Base-by-base conservation (phyloP, 2,329 filamentous ascomycete species). In the Trichoderma simmonsii region DNA sequence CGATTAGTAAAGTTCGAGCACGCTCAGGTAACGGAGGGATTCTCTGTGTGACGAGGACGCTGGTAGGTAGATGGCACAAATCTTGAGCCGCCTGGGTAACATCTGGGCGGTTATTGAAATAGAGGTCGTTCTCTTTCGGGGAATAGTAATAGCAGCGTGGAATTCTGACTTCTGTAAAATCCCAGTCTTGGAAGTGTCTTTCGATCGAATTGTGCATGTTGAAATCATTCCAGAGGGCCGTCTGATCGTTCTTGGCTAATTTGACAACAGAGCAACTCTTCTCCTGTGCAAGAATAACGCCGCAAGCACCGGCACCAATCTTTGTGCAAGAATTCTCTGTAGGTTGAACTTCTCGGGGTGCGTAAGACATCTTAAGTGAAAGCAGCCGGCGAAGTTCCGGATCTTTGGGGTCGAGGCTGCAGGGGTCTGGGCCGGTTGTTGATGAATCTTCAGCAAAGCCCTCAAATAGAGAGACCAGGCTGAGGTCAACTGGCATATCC, bases 21-120 rank as follows among this genome's bases (percentile, higher is more conserved):
- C 30, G 8, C 18, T 73, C 36, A 2, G 77, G 75, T 4, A 80
- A 75, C 7, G 78, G 76, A 15, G 69, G 63, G 61, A 80, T 79
- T 6, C 76, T 73, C 51, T 79, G 76, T 0, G 73, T 73, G 14
- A 76, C 30, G 3, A 80, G 72, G 1, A 71, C 74, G 28, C 70
- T 39, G 15, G 77, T 74, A 3, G 77, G 78, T 5, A 77, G 1
- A 6, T 74, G 24, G 18, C 75, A 75, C 2, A 70, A 24, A 0
- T 26, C 6, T 11, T 59, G 3, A 14, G 73, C 75, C 14, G 71
- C 68, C 12, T 73, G 62, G 3, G 34, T 28, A 11, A 77, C 65
- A 0, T 24, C 14, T 2, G 68, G 74, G 30, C 65, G 59, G 2
- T 61, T 11, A 2, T 59, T 5, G 48, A 77, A 75, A 54, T 72